Conservation (phyloP, 2,329 filamentous ascomycete species). For the Coniochaeta sp. region DNA sequence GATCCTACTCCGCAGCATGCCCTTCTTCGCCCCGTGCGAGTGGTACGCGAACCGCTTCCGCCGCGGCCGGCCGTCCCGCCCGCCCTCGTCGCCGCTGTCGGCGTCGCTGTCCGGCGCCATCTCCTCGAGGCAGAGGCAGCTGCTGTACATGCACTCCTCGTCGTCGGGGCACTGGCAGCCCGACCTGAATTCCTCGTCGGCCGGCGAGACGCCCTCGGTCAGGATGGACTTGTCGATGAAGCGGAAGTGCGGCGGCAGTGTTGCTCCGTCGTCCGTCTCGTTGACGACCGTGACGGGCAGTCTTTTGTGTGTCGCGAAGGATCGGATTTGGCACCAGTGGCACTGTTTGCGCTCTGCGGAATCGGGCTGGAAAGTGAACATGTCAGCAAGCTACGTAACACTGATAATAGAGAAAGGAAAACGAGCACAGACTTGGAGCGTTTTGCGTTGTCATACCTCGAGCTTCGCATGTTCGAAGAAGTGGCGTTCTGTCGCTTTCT, state of each 20-base stretch:
- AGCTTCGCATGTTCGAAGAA: slow-evolving; percentile 40
- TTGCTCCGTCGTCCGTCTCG: slow-evolving; percentile 41
- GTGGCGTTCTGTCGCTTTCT: slow-evolving; percentile 35
- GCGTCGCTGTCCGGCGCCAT: slow-evolving; percentile 50
- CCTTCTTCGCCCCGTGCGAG: slow-evolving; percentile 41
- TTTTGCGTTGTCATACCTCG: slow-evolving; percentile 10
- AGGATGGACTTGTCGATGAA: slow-evolving; percentile 61
- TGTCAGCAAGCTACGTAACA: not conserved
- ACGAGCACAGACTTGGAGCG: not conserved
- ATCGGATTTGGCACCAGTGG: slow-evolving; percentile 55
- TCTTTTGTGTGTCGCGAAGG: slow-evolving; percentile 38
- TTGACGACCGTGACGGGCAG: slow-evolving; percentile 60
- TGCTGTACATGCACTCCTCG: slow-evolving; percentile 58
- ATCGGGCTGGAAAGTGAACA: slow-evolving; percentile 18
- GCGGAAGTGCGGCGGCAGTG: slow-evolving; percentile 55
- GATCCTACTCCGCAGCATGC: slow-evolving; percentile 43
- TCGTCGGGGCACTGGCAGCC: slow-evolving; percentile 62
- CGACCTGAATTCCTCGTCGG: slow-evolving; percentile 53
- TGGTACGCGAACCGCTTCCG: slow-evolving; percentile 57
- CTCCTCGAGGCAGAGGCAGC: slow-evolving; percentile 59
- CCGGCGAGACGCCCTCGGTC: slow-evolving; percentile 49
- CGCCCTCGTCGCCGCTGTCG: slow-evolving; percentile 38
- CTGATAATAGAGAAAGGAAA: not conserved
- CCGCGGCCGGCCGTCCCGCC: slow-evolving; percentile 23
- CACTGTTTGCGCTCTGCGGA: slow-evolving; percentile 33